Base-by-base conservation (phyloP, 805 yeast species). In the Vanderwaltozyma polyspora region DNA sequence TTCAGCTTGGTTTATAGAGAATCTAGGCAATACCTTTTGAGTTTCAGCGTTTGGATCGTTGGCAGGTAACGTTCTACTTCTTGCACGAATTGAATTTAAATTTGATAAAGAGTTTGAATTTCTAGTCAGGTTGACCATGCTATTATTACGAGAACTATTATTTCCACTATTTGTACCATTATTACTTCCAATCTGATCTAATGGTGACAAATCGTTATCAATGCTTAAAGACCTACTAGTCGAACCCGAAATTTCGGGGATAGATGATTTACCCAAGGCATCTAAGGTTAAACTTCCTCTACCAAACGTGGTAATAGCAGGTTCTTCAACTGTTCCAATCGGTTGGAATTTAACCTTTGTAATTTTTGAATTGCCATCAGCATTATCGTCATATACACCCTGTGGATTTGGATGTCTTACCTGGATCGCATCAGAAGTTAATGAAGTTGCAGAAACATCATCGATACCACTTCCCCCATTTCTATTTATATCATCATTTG, bases 301-400 rank as follows among this genome's bases (percentile, higher is more conserved):
- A 4, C 81, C 81, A 46, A 74, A 47, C 0, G 79, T 64, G 19
- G 68, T 61, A 11, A 74, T 49, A 0, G 75, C 71, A 4, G 72
- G 68, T 44, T 12, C 29, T 7, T 19, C 19, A 22, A 17, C 17
- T 4, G 31, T 18, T 2, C 10, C 10, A 9, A 49, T 64, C 60
- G 45, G 46, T 36, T 51, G 44, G 27, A 55, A 53, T 32, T 51
- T 48, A 5, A 53, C 57, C 28, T 46, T 52, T 22, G 45, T 45
- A 4, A 46, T 35, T 9, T 16, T 13, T 10, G 12, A 19, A n/a
- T 32, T 29, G 3, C 33, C 33, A 23, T 30, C 16, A 6, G 24
- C 14, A 3, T 23, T 23, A 8, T 18, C 11, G 4, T 30, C 13
- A 26, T 19, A 27, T 15, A 32, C 13, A 13, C 12, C 31, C n/a